Evolutionary conservation across 2,329 filamentous ascomycete genomes (phyloP).

Genomic region (Talaromyces piceae): DNA sequence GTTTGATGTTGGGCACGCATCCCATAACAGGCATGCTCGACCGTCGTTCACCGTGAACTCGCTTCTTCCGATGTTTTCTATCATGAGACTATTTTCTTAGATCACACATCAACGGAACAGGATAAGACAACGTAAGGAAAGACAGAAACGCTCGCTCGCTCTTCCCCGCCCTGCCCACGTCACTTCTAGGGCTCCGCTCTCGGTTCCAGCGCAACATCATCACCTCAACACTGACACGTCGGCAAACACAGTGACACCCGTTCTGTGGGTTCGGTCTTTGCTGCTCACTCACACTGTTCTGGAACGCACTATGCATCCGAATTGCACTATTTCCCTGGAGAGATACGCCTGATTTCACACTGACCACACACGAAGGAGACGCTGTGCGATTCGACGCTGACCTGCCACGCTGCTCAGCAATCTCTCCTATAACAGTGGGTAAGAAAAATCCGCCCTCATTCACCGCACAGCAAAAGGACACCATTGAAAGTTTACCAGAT

Average conservation of each 20-base stretch:
- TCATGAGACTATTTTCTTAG: too few species aligned
- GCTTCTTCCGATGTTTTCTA: neutral
- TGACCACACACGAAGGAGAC: neutral
- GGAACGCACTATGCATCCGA: conserved; percentile 7
- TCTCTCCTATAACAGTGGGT: conserved; percentile 5
- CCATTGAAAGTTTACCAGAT: neutral
- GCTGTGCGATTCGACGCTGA: neutral
- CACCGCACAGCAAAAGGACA: neutral
- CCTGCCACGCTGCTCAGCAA: neutral
- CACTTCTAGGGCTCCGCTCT: conserved; percentile 8
- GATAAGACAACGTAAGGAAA: neutral
- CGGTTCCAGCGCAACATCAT: neutral
- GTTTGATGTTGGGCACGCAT: neutral
- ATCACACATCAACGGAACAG: neutral
- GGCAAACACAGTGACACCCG: neutral
- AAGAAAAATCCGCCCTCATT: too few species aligned
- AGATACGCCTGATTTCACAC: neutral
- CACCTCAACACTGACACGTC: conserved; percentile 2
- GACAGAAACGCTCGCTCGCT: neutral
- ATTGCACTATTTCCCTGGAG: conserved; percentile 4
- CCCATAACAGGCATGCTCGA: neutral
- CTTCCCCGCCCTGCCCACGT: conserved; percentile 10
- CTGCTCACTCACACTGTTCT: neutral
- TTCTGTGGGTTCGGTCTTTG: neutral
- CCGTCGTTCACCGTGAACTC: neutral